Evolutionary conservation across 176 grass and related monocot genomes (phyloP).

Genomic region (Rhipidocladum racemiflorum): DNA sequence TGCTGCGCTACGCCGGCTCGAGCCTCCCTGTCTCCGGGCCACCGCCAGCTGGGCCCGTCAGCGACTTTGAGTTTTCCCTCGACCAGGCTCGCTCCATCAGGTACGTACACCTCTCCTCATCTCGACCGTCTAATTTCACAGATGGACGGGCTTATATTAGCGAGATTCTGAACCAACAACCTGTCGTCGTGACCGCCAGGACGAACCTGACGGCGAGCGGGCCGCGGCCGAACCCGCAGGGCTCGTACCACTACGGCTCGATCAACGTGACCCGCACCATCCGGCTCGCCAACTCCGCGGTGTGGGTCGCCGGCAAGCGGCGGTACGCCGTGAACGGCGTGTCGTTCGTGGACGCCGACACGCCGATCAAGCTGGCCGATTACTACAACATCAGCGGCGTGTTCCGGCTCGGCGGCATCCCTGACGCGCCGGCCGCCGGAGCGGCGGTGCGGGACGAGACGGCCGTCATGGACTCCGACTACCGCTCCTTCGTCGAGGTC

Average conservation of each 20-base stretch:
- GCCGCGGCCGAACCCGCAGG: constrained; percentile 86
- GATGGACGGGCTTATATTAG: neutral
- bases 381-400: too few relatives aligned
- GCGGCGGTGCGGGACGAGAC: too few relatives aligned
- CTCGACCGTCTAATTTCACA: neutral
- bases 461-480: too few relatives aligned
- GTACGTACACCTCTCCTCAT: constrained; percentile 19
- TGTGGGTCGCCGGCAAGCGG: constrained; percentile 45
- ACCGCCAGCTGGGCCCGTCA: neutral
- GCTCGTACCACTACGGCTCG: constrained; percentile 84
- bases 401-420: too few relatives aligned
- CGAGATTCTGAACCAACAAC: neutral
- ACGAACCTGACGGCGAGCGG: constrained; percentile 88
- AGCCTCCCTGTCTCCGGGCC: neutral
- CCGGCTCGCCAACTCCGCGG: constrained; percentile 57
- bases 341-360: too few relatives aligned
- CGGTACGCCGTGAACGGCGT: too few relatives aligned
- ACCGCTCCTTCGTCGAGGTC: too few relatives aligned
- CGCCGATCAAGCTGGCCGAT: too few relatives aligned
- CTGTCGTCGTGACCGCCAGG: constrained; percentile 20
- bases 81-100: constrained; percentile 65
- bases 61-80: constrained; percentile 46
- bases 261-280: constrained; percentile 80
- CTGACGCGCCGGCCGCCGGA: too few relatives aligned
- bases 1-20: constrained; percentile 53